These are phyloP conservation scores for Russula olivacea DNA, from an alignment of 768 basidiomycete species.

Conservation along the genomic window DNA sequence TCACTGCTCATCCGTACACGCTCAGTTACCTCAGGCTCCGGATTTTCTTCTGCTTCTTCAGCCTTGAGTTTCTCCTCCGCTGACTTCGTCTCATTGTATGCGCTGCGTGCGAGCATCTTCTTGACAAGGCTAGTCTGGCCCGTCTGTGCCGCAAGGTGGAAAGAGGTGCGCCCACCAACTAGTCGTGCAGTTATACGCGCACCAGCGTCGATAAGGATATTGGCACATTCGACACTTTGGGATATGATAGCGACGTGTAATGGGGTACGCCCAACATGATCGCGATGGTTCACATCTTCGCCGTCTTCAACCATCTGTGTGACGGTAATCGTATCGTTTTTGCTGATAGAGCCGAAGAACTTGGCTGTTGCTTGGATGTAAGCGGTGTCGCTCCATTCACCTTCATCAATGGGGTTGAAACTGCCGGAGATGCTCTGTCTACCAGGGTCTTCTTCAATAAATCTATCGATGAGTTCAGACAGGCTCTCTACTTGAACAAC, in stretches of 20 bases:
- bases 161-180: constrained; percentile 48
- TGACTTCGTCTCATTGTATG: constrained; percentile 29
- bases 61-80: constrained; percentile 27
- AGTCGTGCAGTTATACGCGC: constrained; percentile 51
- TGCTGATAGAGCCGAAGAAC: constrained; percentile 52
- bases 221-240: constrained; percentile 42
- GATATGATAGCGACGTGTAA: constrained; percentile 54
- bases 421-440: constrained; percentile 56
- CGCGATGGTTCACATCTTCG: constrained; percentile 47
- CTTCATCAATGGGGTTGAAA: constrained; percentile 61
- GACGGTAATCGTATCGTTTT: constrained; percentile 39
- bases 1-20: constrained; percentile 25
- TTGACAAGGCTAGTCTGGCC: constrained; percentile 39
- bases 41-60: constrained; percentile 14
- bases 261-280: constrained; percentile 56
- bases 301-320: constrained; percentile 38
- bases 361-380: constrained; percentile 51
- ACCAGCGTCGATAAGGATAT: constrained; percentile 48
- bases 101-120: constrained; percentile 49
- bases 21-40: constrained; percentile 7
- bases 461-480: constrained; percentile 32
- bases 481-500: neutral
- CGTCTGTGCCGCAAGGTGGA: constrained; percentile 53
- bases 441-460: constrained; percentile 55
- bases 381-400: constrained; percentile 58